phyloP scores from a whole-genome alignment of 768 basidiomycete species.

The Mycena rosella region DNA sequence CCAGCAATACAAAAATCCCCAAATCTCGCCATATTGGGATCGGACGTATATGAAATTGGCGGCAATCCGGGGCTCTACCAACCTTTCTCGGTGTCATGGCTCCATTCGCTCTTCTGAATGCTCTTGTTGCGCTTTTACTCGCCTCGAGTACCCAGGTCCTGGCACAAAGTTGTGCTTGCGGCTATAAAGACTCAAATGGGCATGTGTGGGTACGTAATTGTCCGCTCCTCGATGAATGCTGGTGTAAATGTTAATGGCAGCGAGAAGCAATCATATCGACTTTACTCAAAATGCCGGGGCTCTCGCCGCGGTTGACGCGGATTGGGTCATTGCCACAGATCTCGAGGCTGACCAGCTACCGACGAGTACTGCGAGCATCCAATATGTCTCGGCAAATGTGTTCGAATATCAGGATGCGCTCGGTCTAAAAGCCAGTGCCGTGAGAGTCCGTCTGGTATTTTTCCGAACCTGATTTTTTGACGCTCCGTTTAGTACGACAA shows the following conservation, averaged over 20 bases:
- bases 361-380: slow-evolving; percentile 28
- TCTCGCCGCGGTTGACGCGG: slow-evolving; percentile 28
- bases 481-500: slow-evolving; percentile 20
- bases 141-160: slow-evolving; percentile 4
- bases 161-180: slow-evolving; percentile 32
- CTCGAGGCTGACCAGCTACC: slow-evolving; percentile 25
- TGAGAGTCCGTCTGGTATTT: slow-evolving; percentile 10
- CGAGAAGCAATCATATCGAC: slow-evolving; percentile 31
- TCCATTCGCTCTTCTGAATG: slow-evolving; percentile 4
- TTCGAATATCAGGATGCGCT: slow-evolving; percentile 24
- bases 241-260: slow-evolving; percentile 1
- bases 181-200: slow-evolving; percentile 33
- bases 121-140: slow-evolving; percentile 2
- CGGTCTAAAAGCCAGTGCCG: slow-evolving; percentile 34
- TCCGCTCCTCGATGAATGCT: background rate
- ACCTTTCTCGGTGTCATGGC: slow-evolving; percentile 1
- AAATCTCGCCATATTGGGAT: too few species aligned
- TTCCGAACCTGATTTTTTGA: too few species aligned
- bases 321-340: slow-evolving; percentile 33
- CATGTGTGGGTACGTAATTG: slow-evolving; percentile 29
- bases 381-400: slow-evolving; percentile 30
- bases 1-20: too few species aligned
- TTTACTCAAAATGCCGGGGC: slow-evolving; percentile 34
- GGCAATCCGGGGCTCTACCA: background rate
- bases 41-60: background rate